Evolutionary conservation across 352 stramenopile species (phyloP).

Genomic region (Blastocystis sp.): DNA sequence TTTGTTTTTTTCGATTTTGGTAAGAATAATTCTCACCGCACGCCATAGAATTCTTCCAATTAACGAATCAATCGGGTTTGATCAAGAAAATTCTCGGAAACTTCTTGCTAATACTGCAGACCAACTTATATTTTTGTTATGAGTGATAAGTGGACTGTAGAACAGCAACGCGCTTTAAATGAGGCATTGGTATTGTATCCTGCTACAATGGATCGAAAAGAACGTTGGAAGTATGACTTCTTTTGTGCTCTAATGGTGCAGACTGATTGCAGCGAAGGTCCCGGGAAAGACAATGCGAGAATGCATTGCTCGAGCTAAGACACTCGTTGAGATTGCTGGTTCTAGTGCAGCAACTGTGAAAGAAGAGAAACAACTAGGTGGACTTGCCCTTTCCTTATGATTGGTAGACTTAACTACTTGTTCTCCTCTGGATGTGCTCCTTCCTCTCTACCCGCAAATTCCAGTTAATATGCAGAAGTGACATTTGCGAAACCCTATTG

Average conservation of each 20-base stretch:
- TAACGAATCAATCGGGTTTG: neutral
- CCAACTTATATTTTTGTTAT: constrained; percentile 3
- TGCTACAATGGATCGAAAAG: neutral
- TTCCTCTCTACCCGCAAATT: constrained; percentile 4
- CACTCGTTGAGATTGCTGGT: neutral
- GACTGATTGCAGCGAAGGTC: constrained; percentile 22
- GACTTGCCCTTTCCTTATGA: neutral
- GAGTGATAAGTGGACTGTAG: constrained; percentile 15
- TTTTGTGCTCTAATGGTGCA: neutral
- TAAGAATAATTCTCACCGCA: neutral
- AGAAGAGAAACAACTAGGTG: neutral
- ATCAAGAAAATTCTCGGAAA: constrained; percentile 17
- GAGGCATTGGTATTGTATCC: neutral
- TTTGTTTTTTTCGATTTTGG: too few species aligned
- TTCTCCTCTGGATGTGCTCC: neutral
- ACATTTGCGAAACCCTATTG: neutral
- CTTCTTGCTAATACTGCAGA: neutral
- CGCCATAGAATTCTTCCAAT: neutral
- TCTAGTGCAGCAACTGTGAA: neutral
- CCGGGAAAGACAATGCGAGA: constrained; percentile 44
- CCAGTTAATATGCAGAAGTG: neutral
- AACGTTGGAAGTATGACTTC: constrained; percentile 28
- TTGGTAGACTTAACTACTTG: constrained; percentile 33
- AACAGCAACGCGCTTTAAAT: constrained; percentile 13
- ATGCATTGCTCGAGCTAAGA: constrained; percentile 28